phyloP scores from a whole-genome alignment of 768 basidiomycete species.

The Tephrocybe sp. region DNA sequence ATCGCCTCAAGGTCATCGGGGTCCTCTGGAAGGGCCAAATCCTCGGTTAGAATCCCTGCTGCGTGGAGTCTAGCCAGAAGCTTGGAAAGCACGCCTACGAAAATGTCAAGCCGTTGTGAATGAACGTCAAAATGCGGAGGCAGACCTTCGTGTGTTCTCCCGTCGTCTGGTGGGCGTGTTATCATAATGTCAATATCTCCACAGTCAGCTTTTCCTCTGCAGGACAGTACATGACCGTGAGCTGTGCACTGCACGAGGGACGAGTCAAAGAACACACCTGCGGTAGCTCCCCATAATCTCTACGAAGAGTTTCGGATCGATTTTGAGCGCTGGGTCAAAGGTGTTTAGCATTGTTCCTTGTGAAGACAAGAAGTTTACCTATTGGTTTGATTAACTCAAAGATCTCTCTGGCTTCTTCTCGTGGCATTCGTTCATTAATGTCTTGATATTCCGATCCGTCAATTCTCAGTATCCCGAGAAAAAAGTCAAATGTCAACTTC shows the following conservation, averaged over 20 bases:
- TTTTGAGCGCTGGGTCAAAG: conserved; percentile 51
- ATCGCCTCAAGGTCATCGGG: conserved; percentile 67
- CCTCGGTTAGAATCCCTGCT: conserved; percentile 72
- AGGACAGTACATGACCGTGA: not conserved
- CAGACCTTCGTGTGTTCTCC: conserved; percentile 70
- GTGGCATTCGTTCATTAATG: conserved; percentile 83
- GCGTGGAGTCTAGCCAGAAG: conserved; percentile 59
- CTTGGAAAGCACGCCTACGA: conserved; percentile 56
- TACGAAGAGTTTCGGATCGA: conserved; percentile 72
- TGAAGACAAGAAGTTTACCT: conserved; percentile 39
- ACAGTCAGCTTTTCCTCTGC: conserved; percentile 75
- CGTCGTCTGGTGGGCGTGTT: conserved; percentile 72
- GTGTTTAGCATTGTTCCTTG: not conserved
- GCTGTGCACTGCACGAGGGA: conserved; percentile 1
- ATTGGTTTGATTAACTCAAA: conserved; percentile 71
- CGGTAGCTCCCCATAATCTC: conserved; percentile 94
- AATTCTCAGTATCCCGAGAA: not conserved
- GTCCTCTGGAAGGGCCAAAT: conserved; percentile 72
- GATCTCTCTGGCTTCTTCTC: conserved; percentile 73
- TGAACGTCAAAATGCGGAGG: not conserved
- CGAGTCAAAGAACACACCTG: conserved; percentile 39
- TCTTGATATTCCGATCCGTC: conserved; percentile 39
- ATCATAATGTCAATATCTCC: conserved; percentile 94
- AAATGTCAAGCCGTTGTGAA: not conserved
- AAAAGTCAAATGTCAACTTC: not conserved